Conservation (phyloP, 495 filamentous ascomycete species). For the Darksidea phi region DNA sequence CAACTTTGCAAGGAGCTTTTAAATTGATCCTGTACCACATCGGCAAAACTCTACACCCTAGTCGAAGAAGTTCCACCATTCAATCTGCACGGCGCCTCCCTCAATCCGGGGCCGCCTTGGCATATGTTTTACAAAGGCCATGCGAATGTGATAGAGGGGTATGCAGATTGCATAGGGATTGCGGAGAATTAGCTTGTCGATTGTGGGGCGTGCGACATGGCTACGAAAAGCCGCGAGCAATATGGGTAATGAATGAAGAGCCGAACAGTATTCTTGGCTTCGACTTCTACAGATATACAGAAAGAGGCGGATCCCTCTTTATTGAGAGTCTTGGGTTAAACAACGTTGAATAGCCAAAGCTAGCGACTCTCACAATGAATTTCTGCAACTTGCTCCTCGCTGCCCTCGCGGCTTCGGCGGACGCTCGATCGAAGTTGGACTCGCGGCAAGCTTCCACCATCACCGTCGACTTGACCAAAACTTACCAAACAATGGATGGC, state of each 20-base stretch:
- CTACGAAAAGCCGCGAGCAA: background rate
- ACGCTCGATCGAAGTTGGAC: background rate
- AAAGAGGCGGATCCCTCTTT: background rate
- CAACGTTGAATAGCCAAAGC: background rate
- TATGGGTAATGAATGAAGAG: constrained; percentile 19
- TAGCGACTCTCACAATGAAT: background rate
- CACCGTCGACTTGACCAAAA: constrained; percentile 31
- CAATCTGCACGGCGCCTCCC: background rate
- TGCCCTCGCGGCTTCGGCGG: background rate
- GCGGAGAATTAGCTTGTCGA: constrained; percentile 14
- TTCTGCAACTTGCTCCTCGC: constrained; percentile 10
- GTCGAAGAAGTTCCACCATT: constrained; percentile 19
- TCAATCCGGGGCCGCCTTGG: constrained; percentile 7
- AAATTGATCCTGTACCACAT: too few species aligned
- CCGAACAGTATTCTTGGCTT: background rate
- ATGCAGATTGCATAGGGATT: constrained; percentile 6
- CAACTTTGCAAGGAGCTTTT: too few species aligned
- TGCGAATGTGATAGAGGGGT: background rate
- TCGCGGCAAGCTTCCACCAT: constrained; percentile 20
- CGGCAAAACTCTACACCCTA: background rate
- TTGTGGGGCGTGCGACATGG: background rate
- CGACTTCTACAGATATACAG: background rate
- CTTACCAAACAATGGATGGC: constrained; percentile 32
- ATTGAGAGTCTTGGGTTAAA: background rate
- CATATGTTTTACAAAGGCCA: background rate